Base-by-base conservation (phyloP, 2,329 filamentous ascomycete genomes). In the Epichloe sibirici region DNA sequence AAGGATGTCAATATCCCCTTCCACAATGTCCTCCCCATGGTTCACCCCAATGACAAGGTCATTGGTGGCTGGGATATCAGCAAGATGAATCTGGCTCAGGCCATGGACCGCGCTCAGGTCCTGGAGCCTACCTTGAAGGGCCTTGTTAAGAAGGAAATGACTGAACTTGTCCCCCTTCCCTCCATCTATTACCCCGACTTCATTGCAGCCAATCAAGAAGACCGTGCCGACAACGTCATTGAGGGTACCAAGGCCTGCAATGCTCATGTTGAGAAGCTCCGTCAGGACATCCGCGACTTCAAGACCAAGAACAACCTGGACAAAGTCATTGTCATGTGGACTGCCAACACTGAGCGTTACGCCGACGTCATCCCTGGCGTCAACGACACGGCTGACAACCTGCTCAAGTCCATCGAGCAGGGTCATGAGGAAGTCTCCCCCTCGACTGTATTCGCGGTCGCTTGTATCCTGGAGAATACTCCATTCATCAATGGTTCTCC, bases 401-500 rank as follows among this genome's bases (percentile, higher is more conserved):
- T 98, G 56, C 74, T 97, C 68, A 85, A 86, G 67, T 77, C 93
- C 49, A 95, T 98, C 66, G 84, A 91, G 72, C 68, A 77, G 57
- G 90, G 91, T 45, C 90, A 98, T 67, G 80, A 84, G 57, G 93
- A 98, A 67, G 81, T 98, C n/a, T 81, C 93, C 15, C 93, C 93
- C 34, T 97, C 93, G 23, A 97, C 91, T 49, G 81, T 98, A 63
- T 98, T 98, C 64, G 90, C 93, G 11, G 88, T 98, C 51, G 91
- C 93, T 50, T 93, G 82, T 66, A 95, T 97, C 63, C 80, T 96
- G 43, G 93, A 98, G 68, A 77, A 82, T 37, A 80, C 83, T 12
- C 91, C 93, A 3, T 98, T 98, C 78, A 96, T 98, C 83, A 98
- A 98, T 71, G 93, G 93, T 54, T 98, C 93, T 57, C 93, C 93